Evolutionary conservation across 768 basidiomycete genomes (phyloP).

Genomic region (Leccinum disarticulatum): DNA sequence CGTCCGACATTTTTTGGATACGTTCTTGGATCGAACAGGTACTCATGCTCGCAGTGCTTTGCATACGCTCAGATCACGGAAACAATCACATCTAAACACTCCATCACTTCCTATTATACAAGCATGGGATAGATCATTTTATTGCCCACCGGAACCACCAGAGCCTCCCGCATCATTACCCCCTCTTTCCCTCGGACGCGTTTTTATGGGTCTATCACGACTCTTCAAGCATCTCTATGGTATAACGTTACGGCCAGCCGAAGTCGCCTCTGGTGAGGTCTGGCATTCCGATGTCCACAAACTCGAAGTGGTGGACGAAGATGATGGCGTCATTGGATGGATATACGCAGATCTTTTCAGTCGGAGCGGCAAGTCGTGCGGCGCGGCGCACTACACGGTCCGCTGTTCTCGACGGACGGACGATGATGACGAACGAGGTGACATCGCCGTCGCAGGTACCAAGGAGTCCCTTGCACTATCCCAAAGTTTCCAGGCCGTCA

Average conservation of each 20-base stretch:
- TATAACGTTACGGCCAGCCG: constrained; percentile 71
- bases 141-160: constrained; percentile 77
- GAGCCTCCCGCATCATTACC: constrained; percentile 73
- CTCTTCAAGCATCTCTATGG: constrained; percentile 89
- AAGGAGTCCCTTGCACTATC: constrained; percentile 49
- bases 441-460: constrained; percentile 45
- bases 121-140: constrained; percentile 98
- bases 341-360: constrained; percentile 93
- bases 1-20: constrained; percentile 81
- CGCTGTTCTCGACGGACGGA: constrained; percentile 91
- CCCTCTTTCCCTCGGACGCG: constrained; percentile 82
- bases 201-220: constrained; percentile 88
- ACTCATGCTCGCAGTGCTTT: constrained; percentile 78
- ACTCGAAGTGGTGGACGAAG: constrained; percentile 90
- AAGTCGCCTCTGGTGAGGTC: constrained; percentile 71
- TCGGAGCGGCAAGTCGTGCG: constrained; percentile 79
- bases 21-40: constrained; percentile 76
- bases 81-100: constrained; percentile 69
- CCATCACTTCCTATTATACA: constrained; percentile 65
- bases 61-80: constrained; percentile 60
- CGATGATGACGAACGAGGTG: constrained; percentile 78
- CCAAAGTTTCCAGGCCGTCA: constrained; percentile 60
- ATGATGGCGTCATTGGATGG: constrained; percentile 84
- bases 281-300: constrained; percentile 91
- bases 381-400: constrained; percentile 97